A percentile compares a stretch with the other conserved stretches of the same genome.
These are phyloP conservation scores for Thelephora terrestris DNA, from an alignment of 1,284 basidiomycete species.

Conservation along the genomic window DNA sequence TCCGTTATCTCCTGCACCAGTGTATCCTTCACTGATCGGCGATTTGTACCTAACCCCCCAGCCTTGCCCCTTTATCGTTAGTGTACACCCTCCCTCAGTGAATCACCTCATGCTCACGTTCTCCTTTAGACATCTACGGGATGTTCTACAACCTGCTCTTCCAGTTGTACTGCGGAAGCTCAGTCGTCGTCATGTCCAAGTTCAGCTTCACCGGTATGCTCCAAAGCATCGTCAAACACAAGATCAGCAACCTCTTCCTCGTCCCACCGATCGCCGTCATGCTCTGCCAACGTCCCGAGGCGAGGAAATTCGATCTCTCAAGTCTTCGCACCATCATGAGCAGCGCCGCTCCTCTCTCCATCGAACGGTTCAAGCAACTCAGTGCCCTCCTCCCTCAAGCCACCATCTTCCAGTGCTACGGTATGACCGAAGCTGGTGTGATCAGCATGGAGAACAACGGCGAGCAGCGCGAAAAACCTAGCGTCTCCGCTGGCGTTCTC, in stretches of 20 bases:
- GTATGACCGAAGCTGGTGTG: slow-evolving; percentile 16
- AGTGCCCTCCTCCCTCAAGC: slow-evolving; percentile 43
- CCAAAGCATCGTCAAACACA: slow-evolving; percentile 56
- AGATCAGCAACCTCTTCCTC: slow-evolving; percentile 47
- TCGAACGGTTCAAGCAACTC: slow-evolving; percentile 47
- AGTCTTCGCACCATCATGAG: slow-evolving; percentile 25
- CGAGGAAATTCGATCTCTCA: slow-evolving; percentile 57
- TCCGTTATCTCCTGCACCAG: background rate
- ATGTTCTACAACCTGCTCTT: background rate
- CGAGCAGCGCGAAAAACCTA: background rate
- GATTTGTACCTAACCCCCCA: background rate
- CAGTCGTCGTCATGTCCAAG: slow-evolving; percentile 61
- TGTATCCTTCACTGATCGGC: background rate
- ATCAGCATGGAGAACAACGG: background rate
- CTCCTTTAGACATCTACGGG: background rate
- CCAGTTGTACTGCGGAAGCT: background rate
- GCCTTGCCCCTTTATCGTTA: background rate
- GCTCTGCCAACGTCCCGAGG: slow-evolving; percentile 44
- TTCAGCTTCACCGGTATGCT: slow-evolving; percentile 64
- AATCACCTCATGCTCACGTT: background rate
- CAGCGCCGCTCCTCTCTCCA: slow-evolving; percentile 61
- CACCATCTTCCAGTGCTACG: slow-evolving; percentile 53
- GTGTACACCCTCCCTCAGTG: background rate
- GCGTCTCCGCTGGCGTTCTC: slow-evolving; percentile 24
- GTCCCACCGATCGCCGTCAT: too few relatives aligned